Base-by-base conservation (phyloP, 2,329 filamentous ascomycete genomes). In the Dactylellina parvicollis region DNA sequence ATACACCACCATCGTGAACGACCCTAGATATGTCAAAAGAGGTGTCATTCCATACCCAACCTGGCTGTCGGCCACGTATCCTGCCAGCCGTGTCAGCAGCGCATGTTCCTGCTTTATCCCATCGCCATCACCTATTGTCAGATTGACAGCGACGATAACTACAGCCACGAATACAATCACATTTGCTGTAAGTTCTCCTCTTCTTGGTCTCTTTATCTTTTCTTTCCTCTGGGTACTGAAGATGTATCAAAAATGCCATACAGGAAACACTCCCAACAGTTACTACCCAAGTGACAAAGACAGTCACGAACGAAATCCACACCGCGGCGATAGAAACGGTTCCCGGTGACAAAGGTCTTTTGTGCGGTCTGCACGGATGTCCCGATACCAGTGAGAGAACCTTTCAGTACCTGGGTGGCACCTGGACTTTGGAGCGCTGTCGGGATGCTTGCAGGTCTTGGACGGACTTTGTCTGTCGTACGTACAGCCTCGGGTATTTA, bases 1-100 rank as follows among this genome's bases (percentile, higher is more conserved):
- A 12, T n/a, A 34, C 30, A 47, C 40, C n/a, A 59, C 55, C 3
- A 10, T 34, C 14, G 34, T 62, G 16, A 12, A 32, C 30, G 22
- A 47, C 24, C 30, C 59, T 44, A 32, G 40, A 18, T 42, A 30
- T 12, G 56, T 28, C n/a, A 62, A 62, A 22, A 20, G 57, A 9
- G 42, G 26, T n/a, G 36, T 36, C 8, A 30, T 61, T 8, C 4
- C 18, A 8, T 69, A 60, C 20, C 64, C 64, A 3, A 28, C n/a
- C 0, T 69, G 54, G 54, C 49, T 69, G 24, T 18, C 34, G 54
- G 26, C 44, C 1, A 52, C 54, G 14, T 60, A 44, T 30, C 46
- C 64, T 18, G 46, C 55, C 4, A 69, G 46, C 40, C 40, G 54
- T n/a, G 64, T 69, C 32, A 69, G 54, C 32, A 54, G 44, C 9